These are phyloP conservation scores for Dendrostoma leiphaemia DNA, from an alignment of 2,329 filamentous ascomycete genomes.

Conservation along the genomic window DNA sequence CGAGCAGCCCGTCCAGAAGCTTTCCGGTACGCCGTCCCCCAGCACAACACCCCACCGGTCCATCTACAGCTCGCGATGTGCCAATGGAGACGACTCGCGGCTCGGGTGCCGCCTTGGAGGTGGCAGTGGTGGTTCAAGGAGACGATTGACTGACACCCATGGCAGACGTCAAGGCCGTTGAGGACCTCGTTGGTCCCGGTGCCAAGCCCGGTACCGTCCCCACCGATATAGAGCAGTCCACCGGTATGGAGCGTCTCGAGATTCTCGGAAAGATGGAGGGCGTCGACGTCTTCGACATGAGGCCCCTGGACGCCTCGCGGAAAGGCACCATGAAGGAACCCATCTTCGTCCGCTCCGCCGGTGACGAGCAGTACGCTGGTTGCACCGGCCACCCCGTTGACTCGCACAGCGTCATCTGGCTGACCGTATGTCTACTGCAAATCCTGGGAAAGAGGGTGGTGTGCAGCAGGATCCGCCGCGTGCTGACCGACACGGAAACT, in stretches of 20 bases:
- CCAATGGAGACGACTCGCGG: neutral
- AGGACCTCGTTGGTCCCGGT: conserved; percentile 85
- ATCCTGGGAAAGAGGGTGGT: neutral
- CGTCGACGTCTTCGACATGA: conserved; percentile 97
- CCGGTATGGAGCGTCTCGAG: conserved; percentile 97
- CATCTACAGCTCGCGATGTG: neutral
- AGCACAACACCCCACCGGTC: neutral
- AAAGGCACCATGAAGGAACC: conserved; percentile 86
- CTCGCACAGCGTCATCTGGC: conserved; percentile 88
- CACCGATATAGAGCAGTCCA: conserved; percentile 92
- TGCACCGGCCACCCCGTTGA: conserved; percentile 94
- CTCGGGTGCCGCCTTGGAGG: neutral
- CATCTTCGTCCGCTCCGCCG: conserved; percentile 85
- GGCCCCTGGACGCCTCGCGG: conserved; percentile 86
- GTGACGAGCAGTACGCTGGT: conserved; percentile 93
- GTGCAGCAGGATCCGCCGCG: neutral
- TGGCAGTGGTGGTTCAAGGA: neutral
- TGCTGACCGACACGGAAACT: conserved; percentile 7
- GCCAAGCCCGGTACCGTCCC: conserved; percentile 79
- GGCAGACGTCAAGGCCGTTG: conserved; percentile 75
- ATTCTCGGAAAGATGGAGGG: conserved; percentile 99
- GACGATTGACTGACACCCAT: neutral
- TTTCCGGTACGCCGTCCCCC: conserved; percentile 14
- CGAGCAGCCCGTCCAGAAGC: conserved; percentile 4
- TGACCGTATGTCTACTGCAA: conserved; percentile 63